Evolutionary conservation across 495 filamentous ascomycete genomes (phyloP).

Genomic region (Aspergillus indologenus): DNA sequence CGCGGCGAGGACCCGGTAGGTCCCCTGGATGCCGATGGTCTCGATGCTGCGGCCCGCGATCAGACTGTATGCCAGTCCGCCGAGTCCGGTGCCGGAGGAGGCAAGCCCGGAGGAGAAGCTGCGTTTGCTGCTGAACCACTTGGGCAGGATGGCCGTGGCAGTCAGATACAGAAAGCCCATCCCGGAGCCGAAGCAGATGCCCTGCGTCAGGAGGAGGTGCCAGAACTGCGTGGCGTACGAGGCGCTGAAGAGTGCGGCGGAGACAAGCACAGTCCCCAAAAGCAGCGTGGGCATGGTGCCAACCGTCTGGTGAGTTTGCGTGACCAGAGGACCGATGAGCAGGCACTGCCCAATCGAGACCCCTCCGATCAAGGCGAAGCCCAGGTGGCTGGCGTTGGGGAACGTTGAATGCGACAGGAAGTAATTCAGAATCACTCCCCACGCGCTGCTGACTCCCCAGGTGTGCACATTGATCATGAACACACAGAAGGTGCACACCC

Average conservation of each 20-base stretch:
- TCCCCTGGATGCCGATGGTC: constrained; percentile 61
- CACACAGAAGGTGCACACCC: too few relatives aligned
- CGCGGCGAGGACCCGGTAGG: constrained; percentile 70
- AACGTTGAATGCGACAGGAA: constrained; percentile 45
- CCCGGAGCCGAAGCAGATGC: constrained; percentile 66
- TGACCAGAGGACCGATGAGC: constrained; percentile 48
- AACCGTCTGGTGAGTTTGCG: constrained; percentile 7
- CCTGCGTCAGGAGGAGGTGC: constrained; percentile 70
- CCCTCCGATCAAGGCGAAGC: constrained; percentile 54
- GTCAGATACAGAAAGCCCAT: constrained; percentile 69
- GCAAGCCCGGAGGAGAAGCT: constrained; percentile 68
- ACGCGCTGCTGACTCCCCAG: too few relatives aligned
- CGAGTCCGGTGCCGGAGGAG: constrained; percentile 63
- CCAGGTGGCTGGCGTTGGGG: constrained; percentile 39
- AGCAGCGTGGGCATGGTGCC: not conserved
- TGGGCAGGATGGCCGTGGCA: constrained; percentile 55
- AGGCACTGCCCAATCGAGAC: constrained; percentile 47
- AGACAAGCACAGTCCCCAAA: not conserved
- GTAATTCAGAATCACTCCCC: too few relatives aligned
- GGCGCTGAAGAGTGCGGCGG: constrained; percentile 53
- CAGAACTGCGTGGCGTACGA: constrained; percentile 60
- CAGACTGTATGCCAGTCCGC: constrained; percentile 59
- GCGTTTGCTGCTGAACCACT: constrained; percentile 59
- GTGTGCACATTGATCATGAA: too few relatives aligned
- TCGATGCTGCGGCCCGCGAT: constrained; percentile 53